Base-by-base conservation (phyloP, 257 asterid species). In the Solanum virginianum region DNA sequence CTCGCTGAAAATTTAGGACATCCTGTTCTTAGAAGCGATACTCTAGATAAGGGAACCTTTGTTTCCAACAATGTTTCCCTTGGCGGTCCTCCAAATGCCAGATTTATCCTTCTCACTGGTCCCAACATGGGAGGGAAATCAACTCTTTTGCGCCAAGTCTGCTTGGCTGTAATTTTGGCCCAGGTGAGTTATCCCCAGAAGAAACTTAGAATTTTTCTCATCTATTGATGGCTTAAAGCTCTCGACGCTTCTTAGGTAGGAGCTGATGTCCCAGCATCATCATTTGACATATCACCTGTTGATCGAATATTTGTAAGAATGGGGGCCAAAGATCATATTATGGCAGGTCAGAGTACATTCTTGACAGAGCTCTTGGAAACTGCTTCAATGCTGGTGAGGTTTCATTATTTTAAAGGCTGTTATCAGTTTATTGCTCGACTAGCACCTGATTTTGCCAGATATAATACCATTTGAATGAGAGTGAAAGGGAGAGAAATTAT, bases 81-180 rank as follows among this genome's bases (percentile, higher is more conserved):
- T 79, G 98, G 98, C 62, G 97, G 97, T 87, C 90, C 95, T 83
- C 90, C 86, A 84, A 87, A 90, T 80, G 90, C 98, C 79, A 88
- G 91, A 86, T 95, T 95, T 90, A 91, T 95, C 90, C 94, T 96
- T 87, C 98, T 96, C 75, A 96, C 97, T 75, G 98, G 99, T 75
- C 98, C 99, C 85, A 97, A 97, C 92, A 97, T 97, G 99, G 99
- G 99, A 80, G 99, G 99, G 83, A 96, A 96, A 88, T 97, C 98
- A 75, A 97, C 99, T 41, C 97, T 97, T 89, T 91, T 95, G 71
- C 98, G 99, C 62, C 99, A 97, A 91, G 89, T 95, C 87, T 97
- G 99, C 91, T 83, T 97, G 90, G 98, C 98, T 85, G 96, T 92
- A 83, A 93, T 97, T 89, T 90, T 97, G 92, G 98, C 98, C 29